phyloP scores from a whole-genome alignment of 768 basidiomycete species.

The Suillus clintonianus region DNA sequence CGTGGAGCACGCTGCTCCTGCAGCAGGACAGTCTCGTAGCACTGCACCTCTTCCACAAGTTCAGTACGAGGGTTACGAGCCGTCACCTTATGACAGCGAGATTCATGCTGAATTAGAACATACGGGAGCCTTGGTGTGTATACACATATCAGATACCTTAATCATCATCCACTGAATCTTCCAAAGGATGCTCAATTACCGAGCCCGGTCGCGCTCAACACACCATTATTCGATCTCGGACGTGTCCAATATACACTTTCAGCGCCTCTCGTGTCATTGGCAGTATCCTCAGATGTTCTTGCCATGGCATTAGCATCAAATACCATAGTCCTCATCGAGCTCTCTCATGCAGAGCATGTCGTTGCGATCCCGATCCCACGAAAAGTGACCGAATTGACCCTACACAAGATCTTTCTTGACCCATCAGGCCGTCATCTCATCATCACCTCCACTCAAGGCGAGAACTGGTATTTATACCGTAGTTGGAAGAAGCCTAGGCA shows the following conservation, averaged over 20 bases:
- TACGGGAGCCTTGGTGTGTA: conserved; percentile 21
- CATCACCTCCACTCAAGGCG: conserved; percentile 82
- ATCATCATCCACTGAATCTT: conserved; percentile 10
- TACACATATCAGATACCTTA: background rate
- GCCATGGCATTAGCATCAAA: conserved; percentile 82
- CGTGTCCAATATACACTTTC: conserved; percentile 88
- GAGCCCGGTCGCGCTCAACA: conserved; percentile 36
- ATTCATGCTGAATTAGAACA: conserved; percentile 44
- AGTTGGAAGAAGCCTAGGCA: conserved; percentile 81
- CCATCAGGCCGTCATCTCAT: conserved; percentile 91
- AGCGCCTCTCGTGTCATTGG: conserved; percentile 79
- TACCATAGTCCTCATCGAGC: conserved; percentile 83
- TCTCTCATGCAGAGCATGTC: conserved; percentile 85
- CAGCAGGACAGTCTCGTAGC: conserved; percentile 35
- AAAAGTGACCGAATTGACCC: conserved; percentile 72
- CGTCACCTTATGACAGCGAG: conserved; percentile 57
- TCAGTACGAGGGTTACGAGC: conserved; percentile 89
- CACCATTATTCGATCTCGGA: conserved; percentile 79
- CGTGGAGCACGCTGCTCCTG: conserved; percentile 79
- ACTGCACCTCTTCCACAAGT: conserved; percentile 54
- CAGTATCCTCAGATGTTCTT: conserved; percentile 84
- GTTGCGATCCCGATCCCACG: conserved; percentile 75
- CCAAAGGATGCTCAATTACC: conserved; percentile 32
- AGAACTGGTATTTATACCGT: conserved; percentile 90
- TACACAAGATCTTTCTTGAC: conserved; percentile 87